Percentiles rank a stretch among this genome's conserved stretches.
These are phyloP conservation scores for Aspergillus sparsus DNA, from an alignment of 495 filamentous ascomycete genomes.

Conservation along the genomic window DNA sequence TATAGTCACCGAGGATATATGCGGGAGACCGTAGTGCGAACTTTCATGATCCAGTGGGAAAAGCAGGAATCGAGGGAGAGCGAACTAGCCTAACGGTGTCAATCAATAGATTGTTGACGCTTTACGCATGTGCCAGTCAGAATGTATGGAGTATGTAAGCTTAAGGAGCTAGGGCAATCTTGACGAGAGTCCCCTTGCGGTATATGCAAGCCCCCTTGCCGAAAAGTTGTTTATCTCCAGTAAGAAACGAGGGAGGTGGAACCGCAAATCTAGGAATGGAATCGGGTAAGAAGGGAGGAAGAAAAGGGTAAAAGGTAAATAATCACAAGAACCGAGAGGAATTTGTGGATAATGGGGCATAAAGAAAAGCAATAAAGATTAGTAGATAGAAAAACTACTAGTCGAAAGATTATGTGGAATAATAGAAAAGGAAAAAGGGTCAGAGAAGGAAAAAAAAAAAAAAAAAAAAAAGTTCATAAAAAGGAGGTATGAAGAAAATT, in stretches of 20 bases:
- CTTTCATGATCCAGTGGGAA: constrained; percentile 32
- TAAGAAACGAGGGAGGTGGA: constrained; percentile 21
- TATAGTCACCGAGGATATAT: constrained; percentile 29
- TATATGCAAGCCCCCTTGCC: constrained; percentile 26
- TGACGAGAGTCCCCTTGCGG: constrained; percentile 17
- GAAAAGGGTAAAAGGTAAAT: constrained; percentile 8
- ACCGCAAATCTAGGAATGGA: constrained; percentile 8
- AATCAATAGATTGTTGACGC: constrained; percentile 26
- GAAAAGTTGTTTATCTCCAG: constrained; percentile 14
- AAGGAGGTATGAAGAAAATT: constrained; percentile 11
- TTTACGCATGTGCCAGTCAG: constrained; percentile 24
- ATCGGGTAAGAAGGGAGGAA: constrained; percentile 17
- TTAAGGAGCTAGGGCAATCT: constrained; percentile 9
- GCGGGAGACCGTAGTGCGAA: constrained; percentile 23
- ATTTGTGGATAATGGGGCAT: not conserved
- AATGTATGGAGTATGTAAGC: constrained; percentile 6
- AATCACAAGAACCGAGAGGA: constrained; percentile 9
- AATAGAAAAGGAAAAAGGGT: constrained; percentile 12
- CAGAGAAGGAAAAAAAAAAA: not conserved
- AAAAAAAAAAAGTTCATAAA: constrained; percentile 15
- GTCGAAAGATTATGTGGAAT: constrained; percentile 10
- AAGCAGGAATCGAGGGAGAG: constrained; percentile 20
- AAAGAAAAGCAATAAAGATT: constrained; percentile 20
- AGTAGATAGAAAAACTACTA: constrained; percentile 14
- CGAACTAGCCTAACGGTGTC: constrained; percentile 24